Evolutionary conservation across 345 rosid genomes (phyloP), one percentile per base, ranked within the genome.

Genomic region (Gossypium rotundifolium): DNA sequence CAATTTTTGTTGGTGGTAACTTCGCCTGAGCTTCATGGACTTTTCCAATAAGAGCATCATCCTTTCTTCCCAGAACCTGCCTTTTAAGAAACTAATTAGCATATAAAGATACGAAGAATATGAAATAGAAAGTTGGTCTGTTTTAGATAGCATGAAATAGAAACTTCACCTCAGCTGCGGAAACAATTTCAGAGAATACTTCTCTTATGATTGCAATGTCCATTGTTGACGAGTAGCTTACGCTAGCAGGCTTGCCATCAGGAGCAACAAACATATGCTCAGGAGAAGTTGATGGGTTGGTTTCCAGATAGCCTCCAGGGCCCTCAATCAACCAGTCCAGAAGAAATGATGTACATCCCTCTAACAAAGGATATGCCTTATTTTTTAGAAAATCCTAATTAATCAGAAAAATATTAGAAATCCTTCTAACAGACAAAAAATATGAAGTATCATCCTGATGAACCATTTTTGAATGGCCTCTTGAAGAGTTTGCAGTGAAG

Each of bases 261-360:
- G 96, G 97, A 74, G 92, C 86, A 59, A 84, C 84, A 72, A 95
- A 95, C 82, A 79, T 75, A 82, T 93, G 98, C 74, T 95, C 98
- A n/a, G 98, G 99, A 70, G 98, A 95, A 45, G 98, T 95, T 70
- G 99, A 93, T 52, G 99, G 99, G 73, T 90, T 95, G 58, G 99
- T 88, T 80, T 89, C 92, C 9, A 95, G 87, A 86, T 82, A 90
- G 67, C 87, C 90, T 14, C 86, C 91, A 48, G 57, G 84, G 46
- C 93, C 96, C 83, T 95, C 86, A 55, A 95, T 87, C 80, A 95
- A 81, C 98, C 99, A 95, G 81, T 93, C 97, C 82, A 95, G 74
- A 71, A 95, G 84, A 88, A 91, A 93, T 29, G 72, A 61, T 0
- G 88, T 44, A 70, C 99, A 95, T 63, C 96, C 97, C 87, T 93